Conservation (phyloP, 225 moss, liverwort and hornwort species). For the Pleurozium schreberi region DNA sequence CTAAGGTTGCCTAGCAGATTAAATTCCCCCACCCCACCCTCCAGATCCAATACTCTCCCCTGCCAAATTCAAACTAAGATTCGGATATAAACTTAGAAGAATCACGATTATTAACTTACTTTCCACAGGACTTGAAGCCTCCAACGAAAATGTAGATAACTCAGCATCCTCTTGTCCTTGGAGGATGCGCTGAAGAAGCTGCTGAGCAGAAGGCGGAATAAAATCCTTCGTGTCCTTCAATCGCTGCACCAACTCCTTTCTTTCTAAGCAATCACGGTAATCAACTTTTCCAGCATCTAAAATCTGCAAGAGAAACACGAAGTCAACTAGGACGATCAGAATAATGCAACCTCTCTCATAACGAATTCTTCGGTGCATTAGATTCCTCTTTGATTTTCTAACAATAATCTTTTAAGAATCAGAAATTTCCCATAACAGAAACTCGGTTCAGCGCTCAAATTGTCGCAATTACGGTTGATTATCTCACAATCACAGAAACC, state of each 20-base stretch:
- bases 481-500: neutral
- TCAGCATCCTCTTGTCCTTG: conserved; percentile 21
- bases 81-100: neutral
- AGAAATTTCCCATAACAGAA: neutral
- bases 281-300: conserved; percentile 50
- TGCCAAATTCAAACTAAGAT: neutral
- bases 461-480: neutral
- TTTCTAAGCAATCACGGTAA: conserved; percentile 49
- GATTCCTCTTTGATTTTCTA: neutral
- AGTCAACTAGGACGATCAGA: neutral
- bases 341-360: neutral
- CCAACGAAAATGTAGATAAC: neutral
- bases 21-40: neutral
- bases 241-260: conserved; percentile 44
- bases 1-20: neutral
- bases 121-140: conserved; percentile 22
- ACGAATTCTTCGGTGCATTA: neutral
- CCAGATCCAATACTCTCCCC: neutral
- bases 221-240: conserved; percentile 44
- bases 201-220: conserved; percentile 33
- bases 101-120: conserved; percentile 3
- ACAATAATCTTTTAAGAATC: neutral
- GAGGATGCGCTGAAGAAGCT: conserved; percentile 32
- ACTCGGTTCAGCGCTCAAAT: neutral
- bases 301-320: conserved; percentile 7